Base-by-base conservation (phyloP, 148 eudicot species). In the Chenopodium formosanum region DNA sequence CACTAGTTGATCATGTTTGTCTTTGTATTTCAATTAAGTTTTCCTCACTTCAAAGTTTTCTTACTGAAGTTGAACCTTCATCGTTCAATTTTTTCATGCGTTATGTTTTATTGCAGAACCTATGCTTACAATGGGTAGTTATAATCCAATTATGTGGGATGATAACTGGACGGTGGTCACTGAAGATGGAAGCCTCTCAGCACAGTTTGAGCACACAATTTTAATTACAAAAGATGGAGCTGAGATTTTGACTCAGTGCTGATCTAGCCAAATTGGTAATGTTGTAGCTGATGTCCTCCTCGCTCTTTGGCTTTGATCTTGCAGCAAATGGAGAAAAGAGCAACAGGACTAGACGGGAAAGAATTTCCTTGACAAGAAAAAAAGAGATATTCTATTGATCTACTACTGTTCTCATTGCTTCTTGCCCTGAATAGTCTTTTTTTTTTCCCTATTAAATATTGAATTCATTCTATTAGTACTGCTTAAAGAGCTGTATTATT, bases 151-250 rank as follows among this genome's bases (percentile, higher is more conserved):
- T 20, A 94, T 94, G 85, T 96, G 99, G 99, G 92, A 96, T 20
- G 97, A 96, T 80, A 81, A 94, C 56, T 96, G 99, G 99, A 96
- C 98, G 0, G 94, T 96, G 8, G 97, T 96, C 25, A 96, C 99
- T 0, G 92, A 91, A 85, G 99, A 96, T 80, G 99, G 94, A 60
- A 96, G 98, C 85, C 88, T 94, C 27, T 94, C 98, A 0, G 98
- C 99, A 60, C 99, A 96, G 81, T 96, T 96, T 72, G 98, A 96
- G 87, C 99, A 96, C 69, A 96, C 99, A 66, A 70, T 96, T 83
- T 83, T 94, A 69, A 94, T 96, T 22, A 96, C 99, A 9, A 69
- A 78, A 29, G 85, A 88, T 16, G 98, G 99, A 68, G 97, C 94
- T 44, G 97, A 96, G 86, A 96, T 96, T 77, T 83, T 94, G 82